Evolutionary conservation across 2,329 filamentous ascomycete genomes (phyloP).

Genomic region (Sclerotinia borealis): DNA sequence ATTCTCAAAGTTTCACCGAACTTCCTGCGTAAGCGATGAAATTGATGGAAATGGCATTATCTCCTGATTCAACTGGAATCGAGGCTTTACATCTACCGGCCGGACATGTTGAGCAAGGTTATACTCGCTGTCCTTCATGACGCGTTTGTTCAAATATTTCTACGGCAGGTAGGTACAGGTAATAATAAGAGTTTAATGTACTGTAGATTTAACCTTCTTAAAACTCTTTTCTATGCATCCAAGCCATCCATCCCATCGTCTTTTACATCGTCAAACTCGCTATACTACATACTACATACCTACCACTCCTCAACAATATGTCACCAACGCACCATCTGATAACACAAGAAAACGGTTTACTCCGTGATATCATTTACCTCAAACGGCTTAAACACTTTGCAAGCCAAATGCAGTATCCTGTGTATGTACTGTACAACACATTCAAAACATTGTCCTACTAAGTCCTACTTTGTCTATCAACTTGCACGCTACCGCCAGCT

Average conservation of each 20-base stretch:
- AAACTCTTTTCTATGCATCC: background rate
- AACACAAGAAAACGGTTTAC: constrained; percentile 6
- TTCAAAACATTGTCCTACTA: constrained; percentile 23
- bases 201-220: background rate
- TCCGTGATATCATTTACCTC: constrained; percentile 11
- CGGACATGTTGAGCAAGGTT: constrained; percentile 7
- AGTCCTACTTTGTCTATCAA: constrained; percentile 14
- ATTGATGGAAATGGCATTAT: background rate
- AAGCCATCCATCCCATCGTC: background rate
- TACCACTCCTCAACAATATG: constrained; percentile 8
- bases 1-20: constrained; percentile 6
- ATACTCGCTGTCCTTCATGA: background rate
- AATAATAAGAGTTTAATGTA: background rate
- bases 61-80: constrained; percentile 12
- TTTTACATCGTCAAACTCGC: constrained; percentile 1
- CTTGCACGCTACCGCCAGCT: constrained; percentile 10
- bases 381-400: constrained; percentile 11
- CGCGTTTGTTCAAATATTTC: background rate
- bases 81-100: constrained; percentile 10
- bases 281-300: background rate
- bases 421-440: constrained; percentile 23
- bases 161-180: background rate
- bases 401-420: constrained; percentile 8
- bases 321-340: constrained; percentile 11
- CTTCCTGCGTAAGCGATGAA: constrained; percentile 13